Evolutionary conservation across 1,139 yeast species (phyloP).

Genomic region (Yamadazyma dendronema): DNA sequence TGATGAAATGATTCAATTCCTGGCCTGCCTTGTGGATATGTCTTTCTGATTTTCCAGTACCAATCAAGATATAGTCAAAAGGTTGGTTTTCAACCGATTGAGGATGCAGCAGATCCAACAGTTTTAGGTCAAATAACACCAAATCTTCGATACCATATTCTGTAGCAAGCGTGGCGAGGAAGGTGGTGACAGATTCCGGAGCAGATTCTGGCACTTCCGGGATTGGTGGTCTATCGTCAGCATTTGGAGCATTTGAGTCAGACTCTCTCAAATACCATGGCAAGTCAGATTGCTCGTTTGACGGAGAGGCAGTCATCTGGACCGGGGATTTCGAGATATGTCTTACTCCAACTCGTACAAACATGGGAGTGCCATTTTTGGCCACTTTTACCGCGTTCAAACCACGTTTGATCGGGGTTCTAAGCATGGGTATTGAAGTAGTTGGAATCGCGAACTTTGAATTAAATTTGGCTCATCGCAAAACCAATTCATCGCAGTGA

Average conservation of each 20-base stretch:
- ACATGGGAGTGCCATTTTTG: background rate
- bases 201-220: conserved; percentile 49
- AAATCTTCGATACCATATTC: conserved; percentile 69
- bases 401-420: background rate
- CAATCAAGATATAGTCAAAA: conserved; percentile 56
- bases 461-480: background rate
- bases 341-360: background rate
- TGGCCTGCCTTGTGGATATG: conserved; percentile 74
- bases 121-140: conserved; percentile 49
- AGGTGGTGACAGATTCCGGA: conserved; percentile 48
- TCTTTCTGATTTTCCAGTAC: conserved; percentile 76
- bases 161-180: conserved; percentile 48
- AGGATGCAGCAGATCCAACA: conserved; percentile 39
- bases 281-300: background rate
- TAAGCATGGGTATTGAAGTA: background rate
- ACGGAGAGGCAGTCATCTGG: background rate
- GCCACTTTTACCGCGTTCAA: background rate
- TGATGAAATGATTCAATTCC: conserved; percentile 45
- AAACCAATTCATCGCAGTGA: conserved; percentile 3
- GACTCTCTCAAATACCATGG: conserved; percentile 65
- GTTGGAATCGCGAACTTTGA: background rate
- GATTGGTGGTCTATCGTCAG: conserved; percentile 38
- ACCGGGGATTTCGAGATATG: background rate
- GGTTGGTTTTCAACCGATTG: conserved; percentile 31
- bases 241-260: conserved; percentile 23